Percentiles rank a stretch among this genome's conserved stretches.
Evolutionary conservation across 148 eudicot species (phyloP).

Genomic region (Nyssa sinensis): DNA sequence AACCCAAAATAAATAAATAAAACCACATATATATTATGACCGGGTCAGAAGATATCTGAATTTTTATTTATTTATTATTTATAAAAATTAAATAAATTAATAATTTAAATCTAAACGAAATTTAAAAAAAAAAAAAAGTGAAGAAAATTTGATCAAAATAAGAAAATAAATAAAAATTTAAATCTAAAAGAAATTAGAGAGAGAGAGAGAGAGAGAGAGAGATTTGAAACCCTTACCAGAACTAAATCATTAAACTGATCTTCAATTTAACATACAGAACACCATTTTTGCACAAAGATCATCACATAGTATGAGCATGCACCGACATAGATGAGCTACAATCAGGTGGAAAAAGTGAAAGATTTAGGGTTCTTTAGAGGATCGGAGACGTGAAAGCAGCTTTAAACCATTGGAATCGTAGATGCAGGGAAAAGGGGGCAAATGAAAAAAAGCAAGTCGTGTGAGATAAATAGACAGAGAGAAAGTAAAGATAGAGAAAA

Average conservation of each 20-base stretch:
- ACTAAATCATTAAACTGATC: conserved; percentile 19
- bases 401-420: conserved; percentile 27
- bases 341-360: conserved; percentile 6
- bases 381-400: conserved; percentile 26
- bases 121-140: conserved; percentile 5
- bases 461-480: conserved; percentile 11
- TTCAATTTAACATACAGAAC: conserved; percentile 9
- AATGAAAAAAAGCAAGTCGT: conserved; percentile 10
- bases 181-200: neutral
- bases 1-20: conserved; percentile 13
- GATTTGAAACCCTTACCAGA: conserved; percentile 10
- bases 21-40: neutral
- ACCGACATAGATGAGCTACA: neutral
- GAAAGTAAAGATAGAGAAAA: conserved; percentile 9
- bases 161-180: neutral
- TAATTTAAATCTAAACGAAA: neutral
- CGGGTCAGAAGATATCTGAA: too few relatives aligned
- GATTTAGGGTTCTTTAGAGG: conserved; percentile 21
- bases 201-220: neutral
- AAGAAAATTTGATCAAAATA: neutral
- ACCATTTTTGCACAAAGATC: neutral
- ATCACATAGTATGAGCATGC: neutral
- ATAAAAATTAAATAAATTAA: neutral
- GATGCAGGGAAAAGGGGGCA: conserved; percentile 21
- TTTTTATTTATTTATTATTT: too few relatives aligned